phyloP scores from a whole-genome alignment of 768 basidiomycete genomes.

The Boletus fagicola region DNA sequence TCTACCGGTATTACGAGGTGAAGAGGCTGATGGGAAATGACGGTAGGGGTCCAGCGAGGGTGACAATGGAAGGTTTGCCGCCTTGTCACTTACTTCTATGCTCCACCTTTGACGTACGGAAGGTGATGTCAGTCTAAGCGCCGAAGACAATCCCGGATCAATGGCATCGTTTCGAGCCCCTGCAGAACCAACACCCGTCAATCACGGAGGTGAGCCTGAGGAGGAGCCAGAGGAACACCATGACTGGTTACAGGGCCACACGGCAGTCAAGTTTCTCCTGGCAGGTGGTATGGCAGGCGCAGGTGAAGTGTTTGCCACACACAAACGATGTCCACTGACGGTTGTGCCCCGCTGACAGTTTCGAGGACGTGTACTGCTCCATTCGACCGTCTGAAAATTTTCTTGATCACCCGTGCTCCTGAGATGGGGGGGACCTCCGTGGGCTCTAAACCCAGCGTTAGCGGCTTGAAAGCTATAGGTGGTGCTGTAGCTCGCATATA shows the following conservation, averaged over 20 bases:
- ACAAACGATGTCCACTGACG: conserved; percentile 3
- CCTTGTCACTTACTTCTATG: conserved; percentile 15
- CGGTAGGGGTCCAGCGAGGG: conserved; percentile 72
- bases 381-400: conserved; percentile 95
- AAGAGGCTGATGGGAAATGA: conserved; percentile 68
- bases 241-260: conserved; percentile 60
- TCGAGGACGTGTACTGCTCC: conserved; percentile 96
- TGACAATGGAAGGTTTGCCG: conserved; percentile 82
- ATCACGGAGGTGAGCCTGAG: conserved; percentile 42
- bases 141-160: conserved; percentile 64
- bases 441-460: conserved; percentile 42
- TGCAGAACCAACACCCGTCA: conserved; percentile 18
- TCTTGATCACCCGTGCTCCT: conserved; percentile 86
- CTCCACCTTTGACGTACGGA: conserved; percentile 26
- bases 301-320: conserved; percentile 48
- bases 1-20: conserved; percentile 80
- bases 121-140: conserved; percentile 79
- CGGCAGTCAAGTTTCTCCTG: conserved; percentile 83
- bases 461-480: conserved; percentile 62
- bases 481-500: conserved; percentile 81
- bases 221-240: conserved; percentile 63
- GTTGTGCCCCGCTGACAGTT: conserved; percentile 47
- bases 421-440: conserved; percentile 60
- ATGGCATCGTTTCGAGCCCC: conserved; percentile 15
- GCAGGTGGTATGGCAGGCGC: conserved; percentile 96